A percentile compares a stretch with the other conserved stretches of the same genome.
Conservation (phyloP, 768 basidiomycete species). For the Tremella fuciformis region DNA sequence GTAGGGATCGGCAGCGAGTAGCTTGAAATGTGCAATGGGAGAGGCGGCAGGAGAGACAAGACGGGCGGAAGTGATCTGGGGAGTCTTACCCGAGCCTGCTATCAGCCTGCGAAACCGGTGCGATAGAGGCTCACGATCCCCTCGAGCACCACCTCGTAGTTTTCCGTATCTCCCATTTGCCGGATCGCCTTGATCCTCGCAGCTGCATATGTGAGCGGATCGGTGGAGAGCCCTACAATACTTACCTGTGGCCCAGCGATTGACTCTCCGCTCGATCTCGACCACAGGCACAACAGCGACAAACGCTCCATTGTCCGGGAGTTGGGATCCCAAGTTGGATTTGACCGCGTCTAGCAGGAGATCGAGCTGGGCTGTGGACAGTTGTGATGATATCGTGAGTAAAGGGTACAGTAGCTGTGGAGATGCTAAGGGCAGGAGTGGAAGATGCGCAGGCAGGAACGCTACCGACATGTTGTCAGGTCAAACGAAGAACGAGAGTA, state of each 20-base stretch:
- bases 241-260: slow-evolving; percentile 43
- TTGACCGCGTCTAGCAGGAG: slow-evolving; percentile 66
- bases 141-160: slow-evolving; percentile 24
- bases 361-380: slow-evolving; percentile 60
- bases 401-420: slow-evolving; percentile 75
- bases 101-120: background rate
- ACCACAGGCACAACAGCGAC: slow-evolving; percentile 39
- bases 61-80: slow-evolving; percentile 43
- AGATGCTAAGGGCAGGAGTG: slow-evolving; percentile 66
- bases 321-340: slow-evolving; percentile 59
- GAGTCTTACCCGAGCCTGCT: slow-evolving; percentile 34
- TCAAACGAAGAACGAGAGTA: too few species aligned
- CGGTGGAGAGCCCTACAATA: background rate
- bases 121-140: slow-evolving; percentile 17
- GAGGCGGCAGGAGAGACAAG: slow-evolving; percentile 32
- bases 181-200: slow-evolving; percentile 32
- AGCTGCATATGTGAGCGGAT: slow-evolving; percentile 17
- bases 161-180: slow-evolving; percentile 24
- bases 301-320: slow-evolving; percentile 17
- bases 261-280: slow-evolving; percentile 41
- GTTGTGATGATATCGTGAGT: slow-evolving; percentile 65
- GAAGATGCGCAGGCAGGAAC: slow-evolving; percentile 56
- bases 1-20: slow-evolving; percentile 63
- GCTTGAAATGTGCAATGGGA: slow-evolving; percentile 66
- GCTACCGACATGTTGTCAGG: slow-evolving; percentile 19